phyloP scores from a whole-genome alignment of 1,139 yeast genomes.

The Candida gigantensis region DNA sequence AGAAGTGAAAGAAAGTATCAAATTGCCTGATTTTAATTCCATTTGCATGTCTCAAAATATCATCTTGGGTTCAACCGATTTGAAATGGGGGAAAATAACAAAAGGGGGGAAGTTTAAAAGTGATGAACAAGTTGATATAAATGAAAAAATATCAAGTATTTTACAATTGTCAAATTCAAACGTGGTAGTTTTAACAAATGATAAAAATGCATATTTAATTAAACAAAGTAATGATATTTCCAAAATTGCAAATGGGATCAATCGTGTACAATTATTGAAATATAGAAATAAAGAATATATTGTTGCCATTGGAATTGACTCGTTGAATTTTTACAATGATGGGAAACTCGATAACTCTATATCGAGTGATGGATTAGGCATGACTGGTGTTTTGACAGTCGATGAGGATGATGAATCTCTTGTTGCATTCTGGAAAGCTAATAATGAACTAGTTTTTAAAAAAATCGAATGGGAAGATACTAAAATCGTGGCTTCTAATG shows the following conservation, averaged over 20 bases:
- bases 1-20: constrained; percentile 4
- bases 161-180: constrained; percentile 1
- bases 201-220: constrained; percentile 4
- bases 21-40: constrained; percentile 4
- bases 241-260: constrained; percentile 1
- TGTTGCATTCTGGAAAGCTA: constrained; percentile 7
- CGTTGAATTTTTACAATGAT: constrained; percentile 4
- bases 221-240: background rate
- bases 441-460: constrained; percentile 8
- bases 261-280: constrained; percentile 3
- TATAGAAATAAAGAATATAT: constrained; percentile 9
- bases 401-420: constrained; percentile 3
- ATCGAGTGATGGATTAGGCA: background rate
- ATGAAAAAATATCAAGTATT: constrained; percentile 1
- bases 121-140: constrained; percentile 6
- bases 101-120: constrained; percentile 9
- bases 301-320: constrained; percentile 5
- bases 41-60: constrained; percentile 2
- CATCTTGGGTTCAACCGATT: constrained; percentile 5
- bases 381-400: constrained; percentile 6
- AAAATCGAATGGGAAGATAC: constrained; percentile 4
- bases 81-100: constrained; percentile 8
- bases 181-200: constrained; percentile 2
- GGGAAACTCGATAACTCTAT: constrained; percentile 6
- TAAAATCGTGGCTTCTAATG: constrained; percentile 1